Percentiles rank a stretch among this genome's conserved stretches.
phyloP scores from a whole-genome alignment of 169 alveolate species.

The Cryptosporidium bovis region DNA sequence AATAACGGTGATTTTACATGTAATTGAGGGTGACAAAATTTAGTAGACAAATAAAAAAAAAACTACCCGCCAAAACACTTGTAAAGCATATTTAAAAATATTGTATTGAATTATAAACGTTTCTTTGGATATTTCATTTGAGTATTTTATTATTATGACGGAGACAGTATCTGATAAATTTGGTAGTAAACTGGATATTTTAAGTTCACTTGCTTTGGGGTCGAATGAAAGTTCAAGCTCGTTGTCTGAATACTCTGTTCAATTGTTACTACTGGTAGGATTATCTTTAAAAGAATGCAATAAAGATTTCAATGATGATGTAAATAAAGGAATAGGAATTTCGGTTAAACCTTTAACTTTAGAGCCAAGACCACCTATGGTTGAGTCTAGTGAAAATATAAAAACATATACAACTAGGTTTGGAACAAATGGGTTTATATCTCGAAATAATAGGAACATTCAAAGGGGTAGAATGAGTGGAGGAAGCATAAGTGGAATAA shows the following conservation, averaged over 20 bases:
- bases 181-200: neutral
- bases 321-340: neutral
- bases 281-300: neutral
- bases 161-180: constrained; percentile 7
- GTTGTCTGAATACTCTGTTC: constrained; percentile 6
- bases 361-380: constrained; percentile 28
- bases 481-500: neutral
- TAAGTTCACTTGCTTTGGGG: neutral
- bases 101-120: no score
- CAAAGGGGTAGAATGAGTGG: constrained; percentile 29
- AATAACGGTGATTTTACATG: no score
- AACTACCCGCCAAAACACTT: no score
- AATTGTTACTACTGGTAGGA: constrained; percentile 21
- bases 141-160: constrained; percentile 5
- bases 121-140: no score
- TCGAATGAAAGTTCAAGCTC: neutral
- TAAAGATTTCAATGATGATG: neutral
- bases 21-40: no score
- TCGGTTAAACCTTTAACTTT: constrained; percentile 2
- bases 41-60: no score
- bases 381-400: constrained; percentile 12
- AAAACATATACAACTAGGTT: constrained; percentile 57
- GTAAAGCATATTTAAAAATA: no score
- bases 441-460: constrained; percentile 29
- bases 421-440: constrained; percentile 51